phyloP scores from a whole-genome alignment of 352 stramenopile species.

The Pythium phragmitis region DNA sequence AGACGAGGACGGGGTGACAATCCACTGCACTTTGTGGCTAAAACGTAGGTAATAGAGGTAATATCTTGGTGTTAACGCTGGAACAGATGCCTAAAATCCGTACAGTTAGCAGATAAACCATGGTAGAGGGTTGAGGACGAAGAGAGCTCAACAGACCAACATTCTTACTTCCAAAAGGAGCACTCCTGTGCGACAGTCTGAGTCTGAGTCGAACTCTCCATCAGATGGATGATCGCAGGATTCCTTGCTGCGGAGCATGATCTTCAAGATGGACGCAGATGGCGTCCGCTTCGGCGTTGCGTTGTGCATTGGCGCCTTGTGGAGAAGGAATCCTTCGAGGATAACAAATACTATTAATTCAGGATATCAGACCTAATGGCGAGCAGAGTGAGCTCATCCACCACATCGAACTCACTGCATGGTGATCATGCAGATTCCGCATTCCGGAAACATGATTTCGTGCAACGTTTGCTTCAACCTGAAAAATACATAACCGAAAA shows the following conservation, averaged over 20 bases:
- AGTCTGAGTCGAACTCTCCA: slow-evolving; percentile 10
- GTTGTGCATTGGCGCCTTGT: too few relatives aligned
- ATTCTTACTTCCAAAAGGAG: slow-evolving; percentile 18
- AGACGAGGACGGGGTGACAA: slow-evolving; percentile 19
- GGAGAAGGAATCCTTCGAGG: background rate
- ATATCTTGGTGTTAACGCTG: too few relatives aligned
- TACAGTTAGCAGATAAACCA: background rate
- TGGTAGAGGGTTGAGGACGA: slow-evolving; percentile 17
- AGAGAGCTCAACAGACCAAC: slow-evolving; percentile 16
- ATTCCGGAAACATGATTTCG: slow-evolving; percentile 11
- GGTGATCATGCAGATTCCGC: too few relatives aligned
- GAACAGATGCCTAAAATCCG: slow-evolving; percentile 7
- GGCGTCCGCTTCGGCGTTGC: too few relatives aligned
- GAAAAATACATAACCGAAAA: background rate
- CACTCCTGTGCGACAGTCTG: slow-evolving; percentile 20
- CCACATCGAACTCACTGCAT: too few relatives aligned
- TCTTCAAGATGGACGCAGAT: slow-evolving; percentile 7
- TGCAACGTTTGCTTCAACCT: slow-evolving; percentile 24
- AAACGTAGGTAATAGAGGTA: background rate
- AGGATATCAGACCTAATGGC: too few relatives aligned
- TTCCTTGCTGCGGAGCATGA: slow-evolving; percentile 10
- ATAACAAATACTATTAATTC: too few relatives aligned
- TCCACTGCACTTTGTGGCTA: background rate
- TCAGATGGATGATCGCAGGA: slow-evolving; percentile 20
- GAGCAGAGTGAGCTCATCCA: too few relatives aligned